These are phyloP conservation scores for Kewa caespitosa DNA, from an alignment of 179 eudicot genomes.

Conservation along the genomic window DNA sequence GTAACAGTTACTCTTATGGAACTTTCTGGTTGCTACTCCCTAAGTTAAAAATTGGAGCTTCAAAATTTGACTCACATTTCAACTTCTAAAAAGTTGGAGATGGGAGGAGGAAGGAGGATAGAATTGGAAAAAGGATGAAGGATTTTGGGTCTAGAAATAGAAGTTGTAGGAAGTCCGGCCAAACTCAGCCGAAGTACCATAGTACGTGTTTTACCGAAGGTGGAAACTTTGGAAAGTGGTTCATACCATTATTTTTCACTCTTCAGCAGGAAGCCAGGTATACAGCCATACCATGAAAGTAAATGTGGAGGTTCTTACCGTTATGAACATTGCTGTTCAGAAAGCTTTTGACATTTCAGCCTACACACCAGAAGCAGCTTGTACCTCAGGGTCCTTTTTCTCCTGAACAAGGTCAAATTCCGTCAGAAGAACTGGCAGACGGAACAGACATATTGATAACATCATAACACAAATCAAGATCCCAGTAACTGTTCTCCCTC, in stretches of 20 bases:
- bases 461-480: background rate
- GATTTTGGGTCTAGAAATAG: no score
- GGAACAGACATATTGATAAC: background rate
- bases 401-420: constrained; percentile 38
- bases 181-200: no score
- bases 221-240: background rate
- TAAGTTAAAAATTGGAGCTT: no score
- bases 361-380: constrained; percentile 69
- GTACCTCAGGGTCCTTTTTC: constrained; percentile 45
- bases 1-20: no score
- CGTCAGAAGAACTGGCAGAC: constrained; percentile 1
- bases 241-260: background rate
- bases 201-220: background rate
- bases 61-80: no score
- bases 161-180: no score
- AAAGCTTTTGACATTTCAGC: constrained; percentile 9
- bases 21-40: background rate
- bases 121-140: no score
- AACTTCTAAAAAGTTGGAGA: no score
- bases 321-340: constrained; percentile 8
- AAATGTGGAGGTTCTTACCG: constrained; percentile 13
- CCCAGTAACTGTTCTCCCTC: no score
- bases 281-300: background rate
- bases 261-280: constrained; percentile 7
- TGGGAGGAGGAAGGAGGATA: no score